A percentile compares a stretch with the other conserved stretches of the same genome.
Conservation (phyloP, 2,329 filamentous ascomycete species). For the Pyricularia pennisetigena region DNA sequence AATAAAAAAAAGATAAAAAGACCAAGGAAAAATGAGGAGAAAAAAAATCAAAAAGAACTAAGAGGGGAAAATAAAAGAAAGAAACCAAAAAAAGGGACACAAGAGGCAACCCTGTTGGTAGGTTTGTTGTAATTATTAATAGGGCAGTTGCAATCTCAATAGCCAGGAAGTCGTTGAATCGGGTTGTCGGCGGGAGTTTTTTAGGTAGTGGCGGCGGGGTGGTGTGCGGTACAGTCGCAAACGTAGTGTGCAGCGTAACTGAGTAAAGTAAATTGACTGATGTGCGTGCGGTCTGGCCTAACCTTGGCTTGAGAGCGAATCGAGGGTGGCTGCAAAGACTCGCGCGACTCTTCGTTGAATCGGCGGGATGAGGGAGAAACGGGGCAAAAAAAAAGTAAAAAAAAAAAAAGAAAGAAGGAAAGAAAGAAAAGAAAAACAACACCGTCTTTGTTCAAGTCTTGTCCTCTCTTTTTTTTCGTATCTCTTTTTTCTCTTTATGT, state of each 20-base stretch:
- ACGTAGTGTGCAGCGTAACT: not conserved
- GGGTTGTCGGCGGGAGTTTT: not conserved
- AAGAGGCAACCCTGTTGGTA: slow-evolving; percentile 2
- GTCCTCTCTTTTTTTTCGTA: not conserved
- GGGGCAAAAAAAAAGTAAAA: not conserved
- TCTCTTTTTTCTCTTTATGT: not conserved
- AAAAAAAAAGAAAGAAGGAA: not conserved
- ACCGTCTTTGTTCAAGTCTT: no score
- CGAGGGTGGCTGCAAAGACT: not conserved
- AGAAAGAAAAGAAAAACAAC: no score
- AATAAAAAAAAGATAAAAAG: slow-evolving; percentile 6
- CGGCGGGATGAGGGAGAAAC: not conserved
- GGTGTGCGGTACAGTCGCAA: not conserved
- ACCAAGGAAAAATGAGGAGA: slow-evolving; percentile 2
- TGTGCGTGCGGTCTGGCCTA: not conserved
- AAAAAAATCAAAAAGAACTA: slow-evolving; percentile 3
- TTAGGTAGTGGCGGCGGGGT: not conserved
- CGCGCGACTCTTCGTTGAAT: not conserved
- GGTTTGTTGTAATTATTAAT: slow-evolving; percentile 2
- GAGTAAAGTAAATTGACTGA: not conserved
- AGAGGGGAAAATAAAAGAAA: slow-evolving; percentile 8
- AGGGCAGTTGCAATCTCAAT: not conserved
- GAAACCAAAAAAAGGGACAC: slow-evolving; percentile 7
- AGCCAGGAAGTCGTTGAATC: not conserved
- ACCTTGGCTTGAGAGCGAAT: not conserved